phyloP scores from a whole-genome alignment of 228 moss, liverwort and hornwort species.

The Sphagnum magellanicum region DNA sequence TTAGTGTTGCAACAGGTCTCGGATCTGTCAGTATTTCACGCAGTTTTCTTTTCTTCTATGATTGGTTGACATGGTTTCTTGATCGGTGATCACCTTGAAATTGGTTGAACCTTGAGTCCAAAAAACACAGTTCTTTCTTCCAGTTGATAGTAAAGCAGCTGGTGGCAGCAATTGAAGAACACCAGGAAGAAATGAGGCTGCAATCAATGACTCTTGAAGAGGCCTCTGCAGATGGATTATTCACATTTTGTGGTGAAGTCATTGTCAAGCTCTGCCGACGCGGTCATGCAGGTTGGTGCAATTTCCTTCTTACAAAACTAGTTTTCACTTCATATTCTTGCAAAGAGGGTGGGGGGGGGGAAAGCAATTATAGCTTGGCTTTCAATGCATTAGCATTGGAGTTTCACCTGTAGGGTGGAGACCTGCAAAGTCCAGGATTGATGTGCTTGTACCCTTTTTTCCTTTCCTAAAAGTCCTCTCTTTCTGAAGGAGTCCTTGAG shows the following conservation, averaged over 20 bases:
- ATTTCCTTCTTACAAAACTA: not conserved
- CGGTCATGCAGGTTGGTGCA: slow-evolving; percentile 68
- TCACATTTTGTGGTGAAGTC: slow-evolving; percentile 62
- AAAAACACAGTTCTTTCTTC: slow-evolving; percentile 37
- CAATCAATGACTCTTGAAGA: slow-evolving; percentile 4
- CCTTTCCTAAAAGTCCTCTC: too few relatives aligned
- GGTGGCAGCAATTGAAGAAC: slow-evolving; percentile 49
- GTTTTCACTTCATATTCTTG: not conserved
- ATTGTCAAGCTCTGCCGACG: slow-evolving; percentile 72
- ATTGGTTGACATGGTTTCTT: not conserved
- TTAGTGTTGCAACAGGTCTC: not conserved
- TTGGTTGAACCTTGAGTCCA: slow-evolving; percentile 14
- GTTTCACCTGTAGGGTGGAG: too few relatives aligned
- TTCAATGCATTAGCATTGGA: too few relatives aligned
- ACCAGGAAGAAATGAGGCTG: slow-evolving; percentile 33
- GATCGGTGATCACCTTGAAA: too few relatives aligned
- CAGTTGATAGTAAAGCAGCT: slow-evolving; percentile 62
- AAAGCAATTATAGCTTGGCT: not conserved
- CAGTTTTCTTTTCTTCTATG: not conserved
- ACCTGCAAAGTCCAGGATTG: too few relatives aligned
- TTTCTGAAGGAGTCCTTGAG: too few relatives aligned
- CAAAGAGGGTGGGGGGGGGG: not conserved
- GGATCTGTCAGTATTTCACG: not conserved
- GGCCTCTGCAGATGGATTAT: slow-evolving; percentile 33
- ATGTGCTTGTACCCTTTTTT: too few relatives aligned